Evolutionary conservation across 1,284 basidiomycete species (phyloP).

Genomic region (Sphaerobolus stellatus): DNA sequence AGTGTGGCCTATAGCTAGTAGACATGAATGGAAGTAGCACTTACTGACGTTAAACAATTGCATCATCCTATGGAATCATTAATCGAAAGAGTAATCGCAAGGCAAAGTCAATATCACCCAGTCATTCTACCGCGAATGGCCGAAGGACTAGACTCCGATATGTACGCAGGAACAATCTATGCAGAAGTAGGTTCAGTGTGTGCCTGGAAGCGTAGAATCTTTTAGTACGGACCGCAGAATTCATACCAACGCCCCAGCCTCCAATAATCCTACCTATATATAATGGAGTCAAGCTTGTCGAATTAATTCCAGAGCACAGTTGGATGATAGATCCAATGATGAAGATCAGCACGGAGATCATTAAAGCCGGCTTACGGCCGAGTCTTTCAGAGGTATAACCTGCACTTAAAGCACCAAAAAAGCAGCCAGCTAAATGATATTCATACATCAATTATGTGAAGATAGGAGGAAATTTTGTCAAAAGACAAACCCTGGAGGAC

Average conservation of each 20-base stretch:
- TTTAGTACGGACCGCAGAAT: conserved; percentile 39
- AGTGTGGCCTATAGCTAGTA: not conserved
- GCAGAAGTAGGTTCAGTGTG: not conserved
- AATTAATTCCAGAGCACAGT: conserved; percentile 39
- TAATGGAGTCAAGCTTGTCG: conserved; percentile 36
- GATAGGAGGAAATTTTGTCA: not conserved
- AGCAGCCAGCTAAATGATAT: not conserved
- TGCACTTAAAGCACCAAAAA: conserved; percentile 45
- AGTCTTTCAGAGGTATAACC: conserved; percentile 41
- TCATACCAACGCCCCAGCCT: conserved; percentile 51
- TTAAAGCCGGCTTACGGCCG: conserved; percentile 48
- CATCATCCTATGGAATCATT: conserved; percentile 6
- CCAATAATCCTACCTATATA: conserved; percentile 51
- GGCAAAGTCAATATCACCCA: not conserved
- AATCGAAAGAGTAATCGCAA: not conserved
- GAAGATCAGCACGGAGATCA: conserved; percentile 54
- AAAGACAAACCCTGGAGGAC: conserved; percentile 52
- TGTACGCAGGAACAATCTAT: conserved; percentile 49
- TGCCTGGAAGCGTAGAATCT: not conserved
- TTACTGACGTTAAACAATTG: conserved; percentile 9
- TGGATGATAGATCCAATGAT: conserved; percentile 55
- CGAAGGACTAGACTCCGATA: conserved; percentile 57
- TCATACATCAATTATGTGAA: not conserved
- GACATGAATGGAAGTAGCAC: not conserved
- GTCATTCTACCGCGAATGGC: conserved; percentile 58